These are phyloP conservation scores for Chiua sp. DNA, from an alignment of 1,284 basidiomycete genomes.

Conservation along the genomic window DNA sequence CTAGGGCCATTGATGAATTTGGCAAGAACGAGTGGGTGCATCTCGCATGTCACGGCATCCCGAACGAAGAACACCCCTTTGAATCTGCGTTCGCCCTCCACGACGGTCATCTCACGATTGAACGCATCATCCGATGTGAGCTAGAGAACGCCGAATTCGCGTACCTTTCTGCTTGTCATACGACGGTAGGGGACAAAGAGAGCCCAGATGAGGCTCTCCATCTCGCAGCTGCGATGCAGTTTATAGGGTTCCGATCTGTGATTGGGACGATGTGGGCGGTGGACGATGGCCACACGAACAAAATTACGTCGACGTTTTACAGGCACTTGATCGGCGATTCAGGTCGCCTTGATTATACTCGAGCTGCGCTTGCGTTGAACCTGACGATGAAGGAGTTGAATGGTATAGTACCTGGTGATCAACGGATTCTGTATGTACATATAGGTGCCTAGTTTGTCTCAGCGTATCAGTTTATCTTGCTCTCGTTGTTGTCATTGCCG, in stretches of 20 bases:
- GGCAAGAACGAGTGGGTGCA: constrained; percentile 18
- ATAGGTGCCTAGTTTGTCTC: background rate
- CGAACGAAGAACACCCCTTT: background rate
- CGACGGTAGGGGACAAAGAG: background rate
- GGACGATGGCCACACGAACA: background rate
- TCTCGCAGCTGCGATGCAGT: background rate
- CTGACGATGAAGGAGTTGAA: background rate
- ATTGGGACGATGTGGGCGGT: background rate
- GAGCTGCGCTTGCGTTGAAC: background rate
- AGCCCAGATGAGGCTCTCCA: background rate
- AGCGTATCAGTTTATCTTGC: too few relatives aligned
- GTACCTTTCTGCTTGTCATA: background rate
- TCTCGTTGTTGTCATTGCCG: too few relatives aligned
- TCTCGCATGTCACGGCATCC: constrained; percentile 24
- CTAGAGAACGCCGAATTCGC: background rate
- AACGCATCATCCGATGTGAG: background rate
- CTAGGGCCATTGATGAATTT: constrained; percentile 7
- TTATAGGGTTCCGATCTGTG: background rate
- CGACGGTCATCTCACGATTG: background rate
- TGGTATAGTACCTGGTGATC: background rate
- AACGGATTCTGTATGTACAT: background rate
- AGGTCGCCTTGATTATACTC: background rate
- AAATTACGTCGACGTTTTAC: background rate
- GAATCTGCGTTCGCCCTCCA: background rate
- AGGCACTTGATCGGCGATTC: background rate